Base-by-base conservation (phyloP, 768 basidiomycete species). In the Mycena crocata region DNA sequence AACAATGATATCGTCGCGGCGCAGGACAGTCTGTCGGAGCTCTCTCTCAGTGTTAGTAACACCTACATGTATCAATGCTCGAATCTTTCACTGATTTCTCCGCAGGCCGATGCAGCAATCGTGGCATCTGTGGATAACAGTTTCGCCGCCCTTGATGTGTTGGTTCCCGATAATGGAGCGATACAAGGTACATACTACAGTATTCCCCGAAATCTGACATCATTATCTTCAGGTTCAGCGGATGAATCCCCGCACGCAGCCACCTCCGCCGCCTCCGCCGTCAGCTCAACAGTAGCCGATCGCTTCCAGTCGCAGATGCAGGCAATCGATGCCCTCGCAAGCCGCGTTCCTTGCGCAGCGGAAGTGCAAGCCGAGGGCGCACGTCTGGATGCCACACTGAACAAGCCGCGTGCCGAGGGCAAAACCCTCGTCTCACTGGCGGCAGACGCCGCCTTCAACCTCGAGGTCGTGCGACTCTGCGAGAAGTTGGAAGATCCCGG, bases 31-130 rank as follows among this genome's bases (percentile, higher is more conserved):
- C 68, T 80, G 30, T 67, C 71, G 37, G 75, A 79, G 39, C 64
- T 79, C 17, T 78, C 79, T 14, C 56, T 77, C 31, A 34, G 76
- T 24, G 80, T 79, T 45, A 54, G 17, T 9, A 71, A 37, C 10
- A 24, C 6, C 34, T 51, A n/a, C n/a, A n/a, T n/a, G n/a, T n/a
- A n/a, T 19, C 3, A 23, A 34, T 28, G 40, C 31, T 39, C 5
- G 7, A 31, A 9, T 10, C 9, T 24, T 4, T 40, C 31, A 13
- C 52, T 49, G 17, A 48, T 37, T 23, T 34, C n/a, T 45, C 35
- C 17, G 3, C 19, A 60, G 62, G 54, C 62, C 9, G 64, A 64
- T 40, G 40, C 35, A 21, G 17, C 45, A 26, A 46, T 67, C 9
- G 31, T 46, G 14, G 37, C 32, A 13, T 28, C 66, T 15, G 49